Base-by-base conservation (phyloP, 768 basidiomycete species). In the Leccinum longicurvipes region DNA sequence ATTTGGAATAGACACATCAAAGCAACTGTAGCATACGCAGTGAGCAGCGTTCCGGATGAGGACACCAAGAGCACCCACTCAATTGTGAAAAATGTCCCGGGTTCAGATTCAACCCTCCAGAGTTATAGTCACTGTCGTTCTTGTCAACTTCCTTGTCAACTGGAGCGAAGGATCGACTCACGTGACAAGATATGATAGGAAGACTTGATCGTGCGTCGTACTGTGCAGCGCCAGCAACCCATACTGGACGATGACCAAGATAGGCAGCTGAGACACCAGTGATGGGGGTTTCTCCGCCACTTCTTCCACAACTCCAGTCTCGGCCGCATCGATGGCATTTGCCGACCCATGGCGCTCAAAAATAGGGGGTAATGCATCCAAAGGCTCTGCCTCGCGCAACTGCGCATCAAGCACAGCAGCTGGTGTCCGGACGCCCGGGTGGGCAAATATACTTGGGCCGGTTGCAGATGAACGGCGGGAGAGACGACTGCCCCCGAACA, bases 1-100 rank as follows among this genome's bases (percentile, higher is more conserved):
- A 97, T 89, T 70, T 95, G 93, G 58, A 86, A 90, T n/a, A 93
- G 78, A 71, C 92, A 95, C 94, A 97, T 96, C 54, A 96, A 63
- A 6, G 91, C 91, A 67, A 91, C 91, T 93, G 60, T n/a, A 49
- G 55, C 32, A 60, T 15, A n/a, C 27, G 3, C 19, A 54, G 41
- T 53, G 44, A 58, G 60, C 6, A 7, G 0, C 23, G 48, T 24
- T 54, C n/a, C 21, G 60, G 27, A 62, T 46, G 21, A 32, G 25
- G 14, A 25, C 36, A 41, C 6, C 15, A 49, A 25, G 14, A n/a
- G 4, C 34, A 74, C 82, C 50, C 57, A 92, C 88, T 94, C 17
- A 98, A 81, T 68, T 93, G 86, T 2, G 95, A 92, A 73, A 95
- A 99, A 72, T 97, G 84, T 2, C 88, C 89, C 0, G 97, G 91